Evolutionary conservation across 2,329 filamentous ascomycete species (phyloP).

Genomic region (Pseudogymnoascus sp.): DNA sequence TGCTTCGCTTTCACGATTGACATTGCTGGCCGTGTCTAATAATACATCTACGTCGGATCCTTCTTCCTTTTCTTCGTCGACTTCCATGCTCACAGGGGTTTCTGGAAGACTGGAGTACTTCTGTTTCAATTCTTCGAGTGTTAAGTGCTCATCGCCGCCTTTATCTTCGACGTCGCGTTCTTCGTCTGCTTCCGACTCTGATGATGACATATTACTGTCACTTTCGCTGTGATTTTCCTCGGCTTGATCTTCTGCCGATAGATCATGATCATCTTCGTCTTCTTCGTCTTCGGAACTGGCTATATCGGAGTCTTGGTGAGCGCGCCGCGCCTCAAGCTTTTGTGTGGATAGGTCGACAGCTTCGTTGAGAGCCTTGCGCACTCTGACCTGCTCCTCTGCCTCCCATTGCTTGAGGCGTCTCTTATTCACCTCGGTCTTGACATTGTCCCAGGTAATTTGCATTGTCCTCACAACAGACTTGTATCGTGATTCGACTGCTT

Average conservation of each 20-base stretch:
- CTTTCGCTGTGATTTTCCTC: slow-evolving; percentile 34
- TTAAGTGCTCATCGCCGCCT: slow-evolving; percentile 54
- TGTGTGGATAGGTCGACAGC: slow-evolving; percentile 65
- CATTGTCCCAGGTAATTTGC: slow-evolving; percentile 55
- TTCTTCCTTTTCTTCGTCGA: slow-evolving; percentile 15
- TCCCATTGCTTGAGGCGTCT: slow-evolving; percentile 55
- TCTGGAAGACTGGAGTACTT: slow-evolving; percentile 62
- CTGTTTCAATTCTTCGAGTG: slow-evolving; percentile 57
- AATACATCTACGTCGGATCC: slow-evolving; percentile 8
- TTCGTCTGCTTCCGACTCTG: slow-evolving; percentile 52
- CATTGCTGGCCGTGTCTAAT: slow-evolving; percentile 21
- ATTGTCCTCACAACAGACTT: slow-evolving; percentile 57
- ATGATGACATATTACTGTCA: slow-evolving; percentile 55
- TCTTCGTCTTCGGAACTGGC: slow-evolving; percentile 33
- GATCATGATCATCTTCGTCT: slow-evolving; percentile 27
- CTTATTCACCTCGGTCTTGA: slow-evolving; percentile 52
- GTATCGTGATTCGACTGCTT: slow-evolving; percentile 60
- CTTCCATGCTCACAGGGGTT: slow-evolving; percentile 22
- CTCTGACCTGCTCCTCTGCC: slow-evolving; percentile 53
- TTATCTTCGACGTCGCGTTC: slow-evolving; percentile 37
- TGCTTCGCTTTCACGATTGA: slow-evolving; percentile 21
- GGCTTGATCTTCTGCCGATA: slow-evolving; percentile 38
- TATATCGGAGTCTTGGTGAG: slow-evolving; percentile 45
- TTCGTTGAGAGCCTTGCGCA: slow-evolving; percentile 62
- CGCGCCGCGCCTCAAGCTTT: slow-evolving; percentile 55